Evolutionary conservation across 73 alveolate species (phyloP).

Genomic region (Paraurostyla sp.): DNA sequence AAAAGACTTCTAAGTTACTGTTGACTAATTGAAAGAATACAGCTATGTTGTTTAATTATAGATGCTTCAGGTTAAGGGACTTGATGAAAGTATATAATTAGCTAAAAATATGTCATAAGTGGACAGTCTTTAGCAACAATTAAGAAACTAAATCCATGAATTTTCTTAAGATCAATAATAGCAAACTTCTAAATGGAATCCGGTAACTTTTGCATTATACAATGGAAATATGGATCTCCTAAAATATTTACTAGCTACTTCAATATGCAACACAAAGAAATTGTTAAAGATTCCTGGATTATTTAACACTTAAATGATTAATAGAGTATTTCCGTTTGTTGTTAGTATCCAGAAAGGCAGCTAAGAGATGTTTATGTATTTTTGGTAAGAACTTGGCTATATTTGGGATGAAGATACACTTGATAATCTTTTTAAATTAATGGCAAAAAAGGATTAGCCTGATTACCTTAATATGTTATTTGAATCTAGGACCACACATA

Average conservation of each 20-base stretch:
- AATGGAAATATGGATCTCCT: constrained; percentile 20
- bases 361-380: constrained; percentile 37
- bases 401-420: constrained; percentile 64
- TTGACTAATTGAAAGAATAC: constrained; percentile 25
- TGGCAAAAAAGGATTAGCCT: constrained; percentile 31
- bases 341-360: neutral
- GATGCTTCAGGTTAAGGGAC: constrained; percentile 29
- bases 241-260: neutral
- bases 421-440: constrained; percentile 25
- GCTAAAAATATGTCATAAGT: neutral
- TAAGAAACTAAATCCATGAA: neutral
- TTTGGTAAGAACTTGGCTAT: constrained; percentile 55
- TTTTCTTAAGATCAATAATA: neutral
- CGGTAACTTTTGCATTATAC: constrained; percentile 46
- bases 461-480: neutral
- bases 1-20: neutral
- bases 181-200: constrained; percentile 48
- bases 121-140: neutral
- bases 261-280: constrained; percentile 13
- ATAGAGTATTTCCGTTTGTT: constrained; percentile 31
- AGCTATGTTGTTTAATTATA: constrained; percentile 27
- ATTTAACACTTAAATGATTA: constrained; percentile 1
- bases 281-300: constrained; percentile 45
- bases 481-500: constrained; percentile 10
- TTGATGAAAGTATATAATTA: neutral